Conservation (phyloP, 768 basidiomycete genomes). For the Mrakia gelida region DNA sequence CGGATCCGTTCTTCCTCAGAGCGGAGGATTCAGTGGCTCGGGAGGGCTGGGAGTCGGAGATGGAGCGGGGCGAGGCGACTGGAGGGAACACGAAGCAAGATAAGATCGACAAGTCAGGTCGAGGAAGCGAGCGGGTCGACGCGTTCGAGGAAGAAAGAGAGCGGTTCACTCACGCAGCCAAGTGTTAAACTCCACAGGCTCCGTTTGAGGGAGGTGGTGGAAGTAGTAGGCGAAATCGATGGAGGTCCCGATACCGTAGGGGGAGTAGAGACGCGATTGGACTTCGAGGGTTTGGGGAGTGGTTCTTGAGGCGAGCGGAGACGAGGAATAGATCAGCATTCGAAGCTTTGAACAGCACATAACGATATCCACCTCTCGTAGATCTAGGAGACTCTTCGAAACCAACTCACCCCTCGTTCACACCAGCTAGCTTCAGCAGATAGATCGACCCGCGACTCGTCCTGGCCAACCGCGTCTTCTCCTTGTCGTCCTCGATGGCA, state of each 20-base stretch:
- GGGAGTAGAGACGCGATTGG: constrained; percentile 4
- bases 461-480: neutral
- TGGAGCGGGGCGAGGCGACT: constrained; percentile 1
- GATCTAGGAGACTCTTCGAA: too few species aligned
- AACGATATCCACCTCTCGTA: too few species aligned
- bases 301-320: neutral
- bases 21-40: neutral
- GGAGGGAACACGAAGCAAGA: neutral
- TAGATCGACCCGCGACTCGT: neutral
- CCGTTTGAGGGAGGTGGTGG: neutral
- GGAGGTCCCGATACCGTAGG: constrained; percentile 4
- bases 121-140: neutral
- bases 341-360: too few species aligned
- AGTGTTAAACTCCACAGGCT: neutral
- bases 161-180: neutral
- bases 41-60: neutral
- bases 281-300: neutral
- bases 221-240: constrained; percentile 6
- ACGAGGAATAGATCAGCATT: neutral
- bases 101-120: neutral
- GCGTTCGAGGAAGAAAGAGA: neutral
- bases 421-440: neutral
- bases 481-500: neutral
- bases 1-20: neutral
- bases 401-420: constrained; percentile 8